These are phyloP conservation scores for Rasamsonia emersonii DNA, from an alignment of 2,329 filamentous ascomycete genomes.

Conservation along the genomic window DNA sequence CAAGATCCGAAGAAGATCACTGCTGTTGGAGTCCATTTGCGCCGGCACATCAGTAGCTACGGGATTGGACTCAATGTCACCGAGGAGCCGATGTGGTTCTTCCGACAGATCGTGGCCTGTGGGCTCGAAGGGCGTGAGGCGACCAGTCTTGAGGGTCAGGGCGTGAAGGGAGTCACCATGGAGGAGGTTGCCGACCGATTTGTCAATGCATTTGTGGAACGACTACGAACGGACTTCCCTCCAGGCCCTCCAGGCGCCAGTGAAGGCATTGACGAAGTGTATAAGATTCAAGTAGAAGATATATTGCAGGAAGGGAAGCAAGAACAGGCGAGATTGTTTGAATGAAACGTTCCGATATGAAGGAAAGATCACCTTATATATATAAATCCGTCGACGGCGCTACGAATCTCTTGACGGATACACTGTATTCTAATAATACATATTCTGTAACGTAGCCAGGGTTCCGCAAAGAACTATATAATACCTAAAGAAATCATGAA, in stretches of 20 bases:
- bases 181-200: conserved; percentile 33
- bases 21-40: conserved; percentile 83
- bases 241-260: conserved; percentile 7
- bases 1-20: conserved; percentile 59
- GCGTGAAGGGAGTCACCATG: conserved; percentile 18
- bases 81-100: conserved; percentile 55
- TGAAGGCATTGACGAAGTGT: conserved; percentile 25
- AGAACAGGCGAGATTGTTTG: no score
- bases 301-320: conserved; percentile 9
- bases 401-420: no score
- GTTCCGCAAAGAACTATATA: no score
- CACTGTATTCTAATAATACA: no score
- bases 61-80: conserved; percentile 62
- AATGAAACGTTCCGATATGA: neutral
- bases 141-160: conserved; percentile 61
- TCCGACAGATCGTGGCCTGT: conserved; percentile 74
- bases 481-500: no score
- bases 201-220: conserved; percentile 30
- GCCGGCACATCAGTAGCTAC: conserved; percentile 73
- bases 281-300: conserved; percentile 28
- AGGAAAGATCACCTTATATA: no score
- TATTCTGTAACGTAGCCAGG: no score
- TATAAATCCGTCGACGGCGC: no score
- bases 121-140: conserved; percentile 71
- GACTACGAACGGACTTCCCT: conserved; percentile 14